Evolutionary conservation across 2,329 filamentous ascomycete species (phyloP).

Genomic region (Fusarium ambrosium): DNA sequence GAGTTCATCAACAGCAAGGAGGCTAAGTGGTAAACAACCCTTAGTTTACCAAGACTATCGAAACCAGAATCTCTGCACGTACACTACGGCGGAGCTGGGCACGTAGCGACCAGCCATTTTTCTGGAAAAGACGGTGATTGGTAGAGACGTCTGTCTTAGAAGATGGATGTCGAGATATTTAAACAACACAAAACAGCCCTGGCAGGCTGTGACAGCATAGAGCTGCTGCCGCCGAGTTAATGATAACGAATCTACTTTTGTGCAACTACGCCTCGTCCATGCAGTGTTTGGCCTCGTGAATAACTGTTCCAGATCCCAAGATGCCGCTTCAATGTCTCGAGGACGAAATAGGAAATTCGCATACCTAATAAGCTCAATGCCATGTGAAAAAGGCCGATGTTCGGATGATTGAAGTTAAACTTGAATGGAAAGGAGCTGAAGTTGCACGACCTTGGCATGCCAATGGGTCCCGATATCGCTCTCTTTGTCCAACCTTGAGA

Average conservation of each 20-base stretch:
- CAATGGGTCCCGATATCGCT: constrained; percentile 6
- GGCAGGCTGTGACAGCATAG: constrained; percentile 10
- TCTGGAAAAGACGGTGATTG: constrained; percentile 26
- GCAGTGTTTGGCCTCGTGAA: neutral
- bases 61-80: constrained; percentile 3
- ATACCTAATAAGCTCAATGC: neutral
- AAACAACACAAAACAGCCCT: constrained; percentile 18
- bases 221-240: constrained; percentile 15
- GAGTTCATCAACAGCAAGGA: constrained; percentile 68
- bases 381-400: neutral
- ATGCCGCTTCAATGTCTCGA: neutral
- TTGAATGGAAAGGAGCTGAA: neutral
- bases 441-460: neutral
- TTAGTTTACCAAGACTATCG: constrained; percentile 2
- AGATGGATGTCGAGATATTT: constrained; percentile 10
- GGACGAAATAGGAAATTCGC: neutral
- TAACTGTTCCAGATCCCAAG: neutral
- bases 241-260: constrained; percentile 32
- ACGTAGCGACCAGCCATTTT: constrained; percentile 18
- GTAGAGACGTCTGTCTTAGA: constrained; percentile 12
- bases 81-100: constrained; percentile 8
- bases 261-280: constrained; percentile 7
- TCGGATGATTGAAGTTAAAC: neutral
- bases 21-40: constrained; percentile 66
- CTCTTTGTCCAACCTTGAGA: neutral